phyloP scores from a whole-genome alignment of 2,329 filamentous ascomycete species.

The Berkeleyomyces rouxiae region DNA sequence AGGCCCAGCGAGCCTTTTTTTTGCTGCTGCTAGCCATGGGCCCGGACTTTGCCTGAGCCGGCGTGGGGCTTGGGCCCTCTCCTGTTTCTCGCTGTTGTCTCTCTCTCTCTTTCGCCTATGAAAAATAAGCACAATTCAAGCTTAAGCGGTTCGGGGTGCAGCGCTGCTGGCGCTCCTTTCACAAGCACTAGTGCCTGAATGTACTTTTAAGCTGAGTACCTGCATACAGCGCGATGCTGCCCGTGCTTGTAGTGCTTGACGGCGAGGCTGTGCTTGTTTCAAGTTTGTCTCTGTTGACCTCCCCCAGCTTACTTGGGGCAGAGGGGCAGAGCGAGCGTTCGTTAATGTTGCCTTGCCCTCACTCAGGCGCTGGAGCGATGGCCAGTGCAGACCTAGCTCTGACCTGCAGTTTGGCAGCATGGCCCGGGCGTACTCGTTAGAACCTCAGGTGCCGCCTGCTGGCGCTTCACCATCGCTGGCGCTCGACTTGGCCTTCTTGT shows the following conservation, averaged over 20 bases:
- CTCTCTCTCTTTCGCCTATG: neutral
- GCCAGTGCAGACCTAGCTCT: too few relatives aligned
- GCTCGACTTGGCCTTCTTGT: too few relatives aligned
- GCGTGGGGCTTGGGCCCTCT: neutral
- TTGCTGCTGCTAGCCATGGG: neutral
- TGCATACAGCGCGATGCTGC: neutral
- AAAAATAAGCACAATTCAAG: neutral
- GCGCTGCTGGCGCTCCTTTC: neutral
- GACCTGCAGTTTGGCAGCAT: too few relatives aligned
- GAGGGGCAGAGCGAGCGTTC: too few relatives aligned
- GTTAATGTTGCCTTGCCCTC: too few relatives aligned
- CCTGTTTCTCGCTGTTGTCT: neutral
- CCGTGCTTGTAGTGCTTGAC: neutral
- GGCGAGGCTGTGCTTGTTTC: conserved; percentile 11
- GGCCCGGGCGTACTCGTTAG: too few relatives aligned
- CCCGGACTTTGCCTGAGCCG: too few relatives aligned
- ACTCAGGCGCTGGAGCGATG: too few relatives aligned
- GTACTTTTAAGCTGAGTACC: neutral
- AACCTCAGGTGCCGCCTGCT: too few relatives aligned
- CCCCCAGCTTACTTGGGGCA: neutral
- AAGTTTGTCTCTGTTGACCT: neutral
- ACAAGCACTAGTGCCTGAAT: neutral
- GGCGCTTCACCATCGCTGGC: too few relatives aligned
- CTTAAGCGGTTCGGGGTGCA: neutral
- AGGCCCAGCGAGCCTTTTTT: neutral